These are phyloP conservation scores for Fagopyrum tataricum DNA, from an alignment of 148 eudicot genomes.

Conservation along the genomic window DNA sequence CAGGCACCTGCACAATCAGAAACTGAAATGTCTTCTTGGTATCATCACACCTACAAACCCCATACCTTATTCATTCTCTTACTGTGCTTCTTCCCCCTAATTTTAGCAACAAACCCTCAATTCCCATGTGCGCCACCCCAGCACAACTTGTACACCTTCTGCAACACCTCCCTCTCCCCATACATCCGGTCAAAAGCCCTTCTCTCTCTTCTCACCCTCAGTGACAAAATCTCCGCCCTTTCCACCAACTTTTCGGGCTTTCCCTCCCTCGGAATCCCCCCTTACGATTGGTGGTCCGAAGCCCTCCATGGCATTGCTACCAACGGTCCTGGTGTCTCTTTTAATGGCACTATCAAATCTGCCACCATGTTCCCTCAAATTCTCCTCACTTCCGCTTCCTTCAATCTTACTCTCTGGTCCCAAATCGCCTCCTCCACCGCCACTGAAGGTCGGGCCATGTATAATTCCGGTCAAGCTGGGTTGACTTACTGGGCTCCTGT, in stretches of 20 bases:
- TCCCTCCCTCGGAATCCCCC: slow-evolving; percentile 56
- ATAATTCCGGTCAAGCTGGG: slow-evolving; percentile 78
- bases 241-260: slow-evolving; percentile 54
- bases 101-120: slow-evolving; percentile 7
- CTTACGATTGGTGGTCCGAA: slow-evolving; percentile 95
- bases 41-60: too few species aligned
- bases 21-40: too few species aligned
- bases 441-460: slow-evolving; percentile 82
- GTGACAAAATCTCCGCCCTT: slow-evolving; percentile 57
- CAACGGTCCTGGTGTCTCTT: slow-evolving; percentile 79
- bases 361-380: slow-evolving; percentile 84
- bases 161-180: slow-evolving; percentile 49
- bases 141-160: slow-evolving; percentile 46
- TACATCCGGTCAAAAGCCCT: slow-evolving; percentile 44
- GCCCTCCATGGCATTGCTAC: slow-evolving; percentile 73
- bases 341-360: slow-evolving; percentile 40
- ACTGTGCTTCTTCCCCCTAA: too few species aligned
- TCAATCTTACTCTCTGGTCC: slow-evolving; percentile 57
- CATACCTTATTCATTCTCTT: too few species aligned
- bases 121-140: slow-evolving; percentile 64
- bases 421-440: slow-evolving; percentile 45
- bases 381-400: slow-evolving; percentile 51
- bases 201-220: slow-evolving; percentile 51
- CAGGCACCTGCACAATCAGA: too few species aligned
- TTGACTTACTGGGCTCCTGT: slow-evolving; percentile 94